phyloP scores from a whole-genome alignment of 805 yeast species.

The Pichia manshurica region DNA sequence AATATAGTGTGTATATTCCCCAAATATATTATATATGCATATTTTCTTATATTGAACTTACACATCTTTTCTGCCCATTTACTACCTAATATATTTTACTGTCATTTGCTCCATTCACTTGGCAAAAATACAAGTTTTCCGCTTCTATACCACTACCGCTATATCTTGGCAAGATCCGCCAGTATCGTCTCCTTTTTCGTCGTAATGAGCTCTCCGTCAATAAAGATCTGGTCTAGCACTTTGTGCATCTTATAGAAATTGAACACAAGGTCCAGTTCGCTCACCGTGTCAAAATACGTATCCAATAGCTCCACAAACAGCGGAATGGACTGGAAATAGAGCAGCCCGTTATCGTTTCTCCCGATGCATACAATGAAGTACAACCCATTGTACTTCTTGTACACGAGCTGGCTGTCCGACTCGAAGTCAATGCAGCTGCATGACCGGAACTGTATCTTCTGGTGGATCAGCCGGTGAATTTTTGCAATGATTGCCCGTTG shows the following conservation, averaged over 20 bases:
- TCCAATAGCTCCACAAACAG: conserved; percentile 85
- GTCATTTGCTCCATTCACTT: too few relatives aligned
- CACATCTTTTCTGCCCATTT: neutral
- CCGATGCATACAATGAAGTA: conserved; percentile 74
- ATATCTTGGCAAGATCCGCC: conserved; percentile 34
- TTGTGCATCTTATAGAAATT: conserved; percentile 80
- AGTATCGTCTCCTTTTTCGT: conserved; percentile 66
- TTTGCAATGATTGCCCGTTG: conserved; percentile 42
- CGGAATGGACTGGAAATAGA: conserved; percentile 78
- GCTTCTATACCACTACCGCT: too few relatives aligned
- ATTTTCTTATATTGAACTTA: too few relatives aligned
- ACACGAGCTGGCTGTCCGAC: conserved; percentile 66
- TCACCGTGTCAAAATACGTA: conserved; percentile 79
- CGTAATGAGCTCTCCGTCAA: conserved; percentile 89
- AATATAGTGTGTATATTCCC: conserved; percentile 2
- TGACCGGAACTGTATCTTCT: conserved; percentile 33
- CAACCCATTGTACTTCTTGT: conserved; percentile 86
- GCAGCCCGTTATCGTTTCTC: conserved; percentile 52
- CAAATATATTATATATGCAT: neutral
- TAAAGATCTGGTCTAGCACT: conserved; percentile 78
- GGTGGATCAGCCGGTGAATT: conserved; percentile 60
- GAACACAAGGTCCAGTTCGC: conserved; percentile 90
- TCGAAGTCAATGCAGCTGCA: conserved; percentile 29
- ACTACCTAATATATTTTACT: too few relatives aligned
- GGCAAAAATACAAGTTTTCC: too few relatives aligned